A percentile compares a stretch with the other conserved stretches of the same genome.
phyloP scores from a whole-genome alignment of 371 early-diverging fungal genomes.

The Circinella minor region DNA sequence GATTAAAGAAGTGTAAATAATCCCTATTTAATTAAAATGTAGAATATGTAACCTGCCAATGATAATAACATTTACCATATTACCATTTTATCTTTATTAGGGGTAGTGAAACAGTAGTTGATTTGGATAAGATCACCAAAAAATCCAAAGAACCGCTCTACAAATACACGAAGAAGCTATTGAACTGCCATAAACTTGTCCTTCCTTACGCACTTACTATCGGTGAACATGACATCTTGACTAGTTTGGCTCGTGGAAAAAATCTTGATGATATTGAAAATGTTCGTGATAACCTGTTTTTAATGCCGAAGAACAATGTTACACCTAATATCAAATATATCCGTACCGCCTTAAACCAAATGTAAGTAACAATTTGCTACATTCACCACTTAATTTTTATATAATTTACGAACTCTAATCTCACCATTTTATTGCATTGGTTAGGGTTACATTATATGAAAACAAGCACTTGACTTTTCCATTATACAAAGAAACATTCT shows the following conservation, averaged over 20 bases:
- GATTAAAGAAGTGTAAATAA: too few relatives aligned
- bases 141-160: too few relatives aligned
- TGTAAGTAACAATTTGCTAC: background rate
- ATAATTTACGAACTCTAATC: background rate
- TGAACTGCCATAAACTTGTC: background rate
- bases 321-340: background rate
- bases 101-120: too few relatives aligned
- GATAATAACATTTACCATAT: too few relatives aligned
- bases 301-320: background rate
- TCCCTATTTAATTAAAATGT: too few relatives aligned
- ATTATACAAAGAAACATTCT: too few relatives aligned
- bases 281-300: background rate
- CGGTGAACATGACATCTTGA: background rate
- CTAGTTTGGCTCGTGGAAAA: background rate
- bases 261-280: background rate
- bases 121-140: too few relatives aligned
- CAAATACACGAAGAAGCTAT: background rate
- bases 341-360: background rate
- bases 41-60: too few relatives aligned
- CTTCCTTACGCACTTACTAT: conserved; percentile 4
- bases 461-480: too few relatives aligned
- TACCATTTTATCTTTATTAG: too few relatives aligned
- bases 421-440: too few relatives aligned
- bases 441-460: too few relatives aligned
- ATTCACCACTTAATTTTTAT: background rate